Conservation (phyloP, 352 stramenopile species). For the Globisporangium uncinulatum region DNA sequence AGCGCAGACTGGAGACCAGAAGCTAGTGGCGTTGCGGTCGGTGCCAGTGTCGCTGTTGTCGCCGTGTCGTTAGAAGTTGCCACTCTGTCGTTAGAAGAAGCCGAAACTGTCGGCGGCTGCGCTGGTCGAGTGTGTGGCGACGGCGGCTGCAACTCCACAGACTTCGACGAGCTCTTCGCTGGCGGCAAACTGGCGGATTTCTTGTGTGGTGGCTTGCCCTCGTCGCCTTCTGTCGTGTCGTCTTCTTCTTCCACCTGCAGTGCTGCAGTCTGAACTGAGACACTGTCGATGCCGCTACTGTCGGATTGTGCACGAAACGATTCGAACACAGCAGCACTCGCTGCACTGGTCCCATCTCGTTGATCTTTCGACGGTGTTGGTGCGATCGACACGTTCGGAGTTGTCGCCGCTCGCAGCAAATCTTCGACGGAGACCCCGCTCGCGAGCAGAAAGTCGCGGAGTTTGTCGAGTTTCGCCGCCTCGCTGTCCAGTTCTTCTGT, state of each 20-base stretch:
- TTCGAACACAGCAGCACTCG: not conserved
- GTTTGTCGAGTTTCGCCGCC: slow-evolving; percentile 39
- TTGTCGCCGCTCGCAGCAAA: slow-evolving; percentile 58
- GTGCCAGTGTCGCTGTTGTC: too few species aligned
- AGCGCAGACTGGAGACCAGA: slow-evolving; percentile 9
- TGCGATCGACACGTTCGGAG: slow-evolving; percentile 29
- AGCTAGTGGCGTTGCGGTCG: not conserved
- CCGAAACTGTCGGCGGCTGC: not conserved
- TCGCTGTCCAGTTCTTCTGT: slow-evolving; percentile 6
- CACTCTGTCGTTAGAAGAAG: too few species aligned
- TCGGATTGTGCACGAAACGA: not conserved
- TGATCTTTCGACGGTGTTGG: slow-evolving; percentile 3
- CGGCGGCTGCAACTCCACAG: slow-evolving; percentile 3
- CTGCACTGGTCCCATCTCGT: not conserved
- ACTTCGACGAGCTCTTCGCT: slow-evolving; percentile 2
- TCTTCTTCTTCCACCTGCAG: not conserved
- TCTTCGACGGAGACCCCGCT: slow-evolving; percentile 71
- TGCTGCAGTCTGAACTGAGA: not conserved
- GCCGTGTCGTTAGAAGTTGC: too few species aligned
- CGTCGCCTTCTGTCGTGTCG: not conserved
- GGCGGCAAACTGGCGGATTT: not conserved
- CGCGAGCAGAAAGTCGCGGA: slow-evolving; percentile 51
- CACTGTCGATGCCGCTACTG: not conserved
- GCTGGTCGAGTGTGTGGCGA: not conserved
- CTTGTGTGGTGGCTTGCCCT: not conserved